phyloP scores from a whole-genome alignment of 2,329 filamentous ascomycete genomes.

The Lasiodiplodia hormozganensis region DNA sequence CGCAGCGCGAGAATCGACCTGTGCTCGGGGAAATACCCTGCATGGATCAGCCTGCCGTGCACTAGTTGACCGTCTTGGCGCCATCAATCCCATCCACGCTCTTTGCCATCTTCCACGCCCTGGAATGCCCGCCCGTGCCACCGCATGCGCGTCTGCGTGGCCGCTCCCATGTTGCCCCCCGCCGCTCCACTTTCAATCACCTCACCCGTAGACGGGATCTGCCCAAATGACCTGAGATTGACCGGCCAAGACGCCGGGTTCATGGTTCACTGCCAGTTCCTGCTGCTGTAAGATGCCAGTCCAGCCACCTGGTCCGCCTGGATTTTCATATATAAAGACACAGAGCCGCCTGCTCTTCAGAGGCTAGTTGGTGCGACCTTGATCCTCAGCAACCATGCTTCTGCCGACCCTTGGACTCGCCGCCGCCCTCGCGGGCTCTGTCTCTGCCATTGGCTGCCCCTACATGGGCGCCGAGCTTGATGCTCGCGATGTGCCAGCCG shows the following conservation, averaged over 20 bases:
- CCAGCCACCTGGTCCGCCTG: conserved; percentile 16
- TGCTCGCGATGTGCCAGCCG: conserved; percentile 38
- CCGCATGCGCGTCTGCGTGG: conserved; percentile 27
- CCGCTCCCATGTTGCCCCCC: conserved; percentile 26
- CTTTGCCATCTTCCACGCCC: conserved; percentile 14
- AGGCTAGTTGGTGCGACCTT: conserved; percentile 9
- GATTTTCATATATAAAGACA: conserved; percentile 22
- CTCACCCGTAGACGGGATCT: conserved; percentile 27
- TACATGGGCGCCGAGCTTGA: conserved; percentile 42
- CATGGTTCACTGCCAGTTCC: conserved; percentile 2
- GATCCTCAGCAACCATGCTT: conserved; percentile 17
- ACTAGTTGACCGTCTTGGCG: conserved; percentile 5
- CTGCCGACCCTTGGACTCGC: conserved; percentile 26
- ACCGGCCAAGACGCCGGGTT: conserved; percentile 14
- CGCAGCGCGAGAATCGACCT: conserved; percentile 6
- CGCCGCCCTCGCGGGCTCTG: conserved; percentile 28
- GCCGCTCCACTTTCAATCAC: conserved; percentile 31
- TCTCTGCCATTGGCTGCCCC: conserved; percentile 37
- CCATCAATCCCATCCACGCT: conserved; percentile 23
- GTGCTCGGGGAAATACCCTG: conserved; percentile 28
- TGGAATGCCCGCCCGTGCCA: conserved; percentile 26
- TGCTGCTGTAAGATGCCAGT: conserved; percentile 13
- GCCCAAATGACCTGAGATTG: conserved; percentile 30
- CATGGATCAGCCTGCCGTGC: conserved; percentile 28
- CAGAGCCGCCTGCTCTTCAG: conserved; percentile 7